Evolutionary conservation across 352 stramenopile genomes (phyloP).

Genomic region (Phytophthora citricola): DNA sequence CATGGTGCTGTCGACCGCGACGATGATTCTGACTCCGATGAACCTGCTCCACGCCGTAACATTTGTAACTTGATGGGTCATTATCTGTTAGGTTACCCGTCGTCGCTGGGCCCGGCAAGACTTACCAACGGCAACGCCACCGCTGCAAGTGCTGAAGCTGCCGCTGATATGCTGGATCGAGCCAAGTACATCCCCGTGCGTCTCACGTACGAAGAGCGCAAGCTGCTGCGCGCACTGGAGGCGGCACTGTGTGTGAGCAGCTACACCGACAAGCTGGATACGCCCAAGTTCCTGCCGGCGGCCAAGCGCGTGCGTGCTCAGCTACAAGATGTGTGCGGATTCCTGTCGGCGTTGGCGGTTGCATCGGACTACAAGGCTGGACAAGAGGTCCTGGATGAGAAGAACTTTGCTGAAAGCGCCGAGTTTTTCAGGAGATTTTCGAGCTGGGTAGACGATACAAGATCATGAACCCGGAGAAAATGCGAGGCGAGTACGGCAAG

Average conservation of each 20-base stretch:
- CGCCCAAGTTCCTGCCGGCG: constrained; percentile 59
- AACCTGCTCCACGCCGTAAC: constrained; percentile 62
- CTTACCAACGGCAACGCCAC: constrained; percentile 24
- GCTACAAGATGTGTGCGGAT: constrained; percentile 92
- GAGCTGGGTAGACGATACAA: constrained; percentile 96
- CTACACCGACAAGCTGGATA: constrained; percentile 95
- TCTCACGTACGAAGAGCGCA: constrained; percentile 95
- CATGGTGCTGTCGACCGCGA: constrained; percentile 26
- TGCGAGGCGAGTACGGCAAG: constrained; percentile 97
- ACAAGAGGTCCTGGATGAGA: constrained; percentile 88
- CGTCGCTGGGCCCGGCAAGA: constrained; percentile 32
- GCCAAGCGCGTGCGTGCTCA: constrained; percentile 89
- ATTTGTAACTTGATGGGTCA: constrained; percentile 91
- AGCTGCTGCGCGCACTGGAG: constrained; percentile 94
- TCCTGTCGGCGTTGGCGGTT: constrained; percentile 93
- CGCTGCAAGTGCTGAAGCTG: constrained; percentile 20
- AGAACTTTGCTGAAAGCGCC: constrained; percentile 90
- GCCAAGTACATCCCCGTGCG: constrained; percentile 97
- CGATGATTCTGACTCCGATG: constrained; percentile 49
- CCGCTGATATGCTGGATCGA: constrained; percentile 83
- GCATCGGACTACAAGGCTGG: constrained; percentile 90
- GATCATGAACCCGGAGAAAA: constrained; percentile 99
- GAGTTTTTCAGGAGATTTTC: constrained; percentile 93
- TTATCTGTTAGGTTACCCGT: constrained; percentile 82
- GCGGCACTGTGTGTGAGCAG: constrained; percentile 92